These are phyloP conservation scores for Mortierella sp. DNA, from an alignment of 371 early-diverging fungal species.

Conservation along the genomic window DNA sequence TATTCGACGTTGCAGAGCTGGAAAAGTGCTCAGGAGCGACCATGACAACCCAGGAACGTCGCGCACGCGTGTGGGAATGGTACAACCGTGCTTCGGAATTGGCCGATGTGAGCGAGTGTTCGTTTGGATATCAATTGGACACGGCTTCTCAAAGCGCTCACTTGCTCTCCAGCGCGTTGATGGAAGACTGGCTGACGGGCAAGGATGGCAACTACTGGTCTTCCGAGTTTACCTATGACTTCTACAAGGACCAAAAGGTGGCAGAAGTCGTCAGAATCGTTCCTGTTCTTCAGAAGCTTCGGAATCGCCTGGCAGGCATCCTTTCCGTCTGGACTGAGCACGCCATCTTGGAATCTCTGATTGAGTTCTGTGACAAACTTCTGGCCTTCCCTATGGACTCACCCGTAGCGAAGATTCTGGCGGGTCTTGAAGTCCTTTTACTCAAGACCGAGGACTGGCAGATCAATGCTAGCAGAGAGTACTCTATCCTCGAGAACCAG, in stretches of 20 bases:
- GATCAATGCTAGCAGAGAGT: constrained; percentile 85
- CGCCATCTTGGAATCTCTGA: constrained; percentile 81
- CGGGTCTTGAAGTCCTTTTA: constrained; percentile 89
- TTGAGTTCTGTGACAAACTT: constrained; percentile 75
- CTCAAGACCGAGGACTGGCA: constrained; percentile 96
- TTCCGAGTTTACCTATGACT: constrained; percentile 76
- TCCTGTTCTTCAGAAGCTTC: constrained; percentile 74
- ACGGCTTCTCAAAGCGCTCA: constrained; percentile 44
- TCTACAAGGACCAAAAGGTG: constrained; percentile 87
- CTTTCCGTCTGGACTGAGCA: constrained; percentile 93
- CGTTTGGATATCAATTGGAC: constrained; percentile 54
- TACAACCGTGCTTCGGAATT: constrained; percentile 49
- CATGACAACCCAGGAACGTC: constrained; percentile 33
- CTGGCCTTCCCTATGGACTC: constrained; percentile 81
- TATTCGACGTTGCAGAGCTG: constrained; percentile 39
- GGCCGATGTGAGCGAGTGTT: constrained; percentile 43
- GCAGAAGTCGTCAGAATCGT: constrained; percentile 75
- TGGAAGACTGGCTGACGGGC: constrained; percentile 56
- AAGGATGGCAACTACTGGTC: constrained; percentile 55
- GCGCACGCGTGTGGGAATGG: constrained; percentile 44
- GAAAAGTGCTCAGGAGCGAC: constrained; percentile 22
- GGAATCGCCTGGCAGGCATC: constrained; percentile 69
- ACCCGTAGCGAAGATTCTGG: constrained; percentile 90
- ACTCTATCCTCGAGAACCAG: constrained; percentile 79
- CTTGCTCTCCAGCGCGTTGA: constrained; percentile 48